A percentile compares a stretch with the other conserved stretches of the same genome.
These are phyloP conservation scores for Solanum peruvianum DNA, from an alignment of 257 asterid species.

Conservation along the genomic window DNA sequence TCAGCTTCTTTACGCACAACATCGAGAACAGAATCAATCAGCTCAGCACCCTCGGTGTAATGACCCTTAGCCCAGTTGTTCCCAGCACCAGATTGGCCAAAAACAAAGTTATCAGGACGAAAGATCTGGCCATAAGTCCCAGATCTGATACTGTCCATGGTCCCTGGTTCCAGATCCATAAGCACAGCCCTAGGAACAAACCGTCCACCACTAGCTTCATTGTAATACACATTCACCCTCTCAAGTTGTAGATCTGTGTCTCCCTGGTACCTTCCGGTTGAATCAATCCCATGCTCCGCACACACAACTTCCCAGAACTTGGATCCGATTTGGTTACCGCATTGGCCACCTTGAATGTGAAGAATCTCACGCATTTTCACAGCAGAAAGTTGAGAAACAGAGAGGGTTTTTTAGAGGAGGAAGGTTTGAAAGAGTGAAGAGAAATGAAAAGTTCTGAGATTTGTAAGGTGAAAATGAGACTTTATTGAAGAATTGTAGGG, in stretches of 20 bases:
- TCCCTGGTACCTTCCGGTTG: constrained; percentile 31
- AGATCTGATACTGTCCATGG: constrained; percentile 38
- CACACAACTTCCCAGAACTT: constrained; percentile 46
- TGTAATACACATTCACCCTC: constrained; percentile 36
- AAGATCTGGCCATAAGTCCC: constrained; percentile 37
- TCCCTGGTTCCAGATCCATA: constrained; percentile 45
- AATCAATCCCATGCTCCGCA: constrained; percentile 35
- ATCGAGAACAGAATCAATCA: constrained; percentile 43
- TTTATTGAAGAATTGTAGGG: background rate
- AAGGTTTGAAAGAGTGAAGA: background rate
- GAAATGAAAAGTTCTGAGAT: background rate
- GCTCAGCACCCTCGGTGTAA: constrained; percentile 42
- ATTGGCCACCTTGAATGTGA: constrained; percentile 45
- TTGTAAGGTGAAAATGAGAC: background rate
- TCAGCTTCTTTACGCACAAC: constrained; percentile 42
- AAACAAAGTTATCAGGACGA: constrained; percentile 40
- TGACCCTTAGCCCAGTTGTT: constrained; percentile 45
- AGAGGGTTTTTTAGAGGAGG: background rate
- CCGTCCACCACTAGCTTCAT: constrained; percentile 33
- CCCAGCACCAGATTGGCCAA: constrained; percentile 38
- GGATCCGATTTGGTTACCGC: constrained; percentile 46
- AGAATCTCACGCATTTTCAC: constrained; percentile 36
- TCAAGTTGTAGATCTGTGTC: constrained; percentile 30
- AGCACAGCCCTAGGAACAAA: constrained; percentile 43
- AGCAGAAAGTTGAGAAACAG: background rate